A percentile compares a stretch with the other conserved stretches of the same genome.
phyloP scores from a whole-genome alignment of 148 eudicot genomes.

The Amaranthus cruentus region DNA sequence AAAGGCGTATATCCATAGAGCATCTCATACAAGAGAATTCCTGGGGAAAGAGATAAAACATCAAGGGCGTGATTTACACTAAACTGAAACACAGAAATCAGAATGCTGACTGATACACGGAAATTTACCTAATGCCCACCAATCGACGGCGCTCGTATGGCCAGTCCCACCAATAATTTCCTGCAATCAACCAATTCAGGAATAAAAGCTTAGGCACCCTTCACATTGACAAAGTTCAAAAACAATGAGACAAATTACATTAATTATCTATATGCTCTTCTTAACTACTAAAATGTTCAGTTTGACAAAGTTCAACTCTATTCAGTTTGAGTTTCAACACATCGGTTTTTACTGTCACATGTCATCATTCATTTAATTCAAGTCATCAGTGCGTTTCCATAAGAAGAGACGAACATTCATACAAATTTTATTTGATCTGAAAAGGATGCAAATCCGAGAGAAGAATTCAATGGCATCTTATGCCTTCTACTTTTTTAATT shows the following conservation, averaged over 20 bases:
- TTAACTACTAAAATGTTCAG: neutral
- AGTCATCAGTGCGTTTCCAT: too few relatives aligned
- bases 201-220: conserved; percentile 11
- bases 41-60: conserved; percentile 29
- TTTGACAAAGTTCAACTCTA: too few relatives aligned
- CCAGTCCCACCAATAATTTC: conserved; percentile 92
- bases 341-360: too few relatives aligned
- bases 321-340: too few relatives aligned
- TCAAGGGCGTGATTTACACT: too few relatives aligned
- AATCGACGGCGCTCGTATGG: conserved; percentile 97
- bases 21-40: conserved; percentile 91
- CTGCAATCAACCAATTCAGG: conserved; percentile 31
- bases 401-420: neutral
- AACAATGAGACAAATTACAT: neutral
- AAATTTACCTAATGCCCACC: conserved; percentile 97
- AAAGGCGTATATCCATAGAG: conserved; percentile 93
- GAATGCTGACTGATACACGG: neutral
- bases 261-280: neutral
- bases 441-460: too few relatives aligned
- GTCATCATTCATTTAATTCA: too few relatives aligned
- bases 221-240: neutral
- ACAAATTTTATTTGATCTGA: neutral
- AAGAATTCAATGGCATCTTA: too few relatives aligned
- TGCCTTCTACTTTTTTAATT: neutral
- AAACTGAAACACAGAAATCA: neutral